Base-by-base conservation (phyloP, 2,329 filamentous ascomycete genomes). In the Cercospora zeae-maydis region DNA sequence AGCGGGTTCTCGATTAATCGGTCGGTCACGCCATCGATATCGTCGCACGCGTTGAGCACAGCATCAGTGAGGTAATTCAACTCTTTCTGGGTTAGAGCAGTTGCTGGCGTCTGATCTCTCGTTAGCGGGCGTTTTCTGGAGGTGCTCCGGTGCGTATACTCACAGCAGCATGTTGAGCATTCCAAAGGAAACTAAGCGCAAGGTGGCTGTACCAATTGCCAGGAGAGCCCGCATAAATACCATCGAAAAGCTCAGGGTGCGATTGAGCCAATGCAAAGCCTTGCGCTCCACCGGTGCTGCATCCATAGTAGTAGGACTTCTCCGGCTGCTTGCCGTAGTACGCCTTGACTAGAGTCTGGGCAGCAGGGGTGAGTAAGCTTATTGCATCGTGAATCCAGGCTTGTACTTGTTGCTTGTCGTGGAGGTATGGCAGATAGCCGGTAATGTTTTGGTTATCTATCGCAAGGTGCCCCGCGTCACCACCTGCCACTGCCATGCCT, bases 221-320 rank as follows among this genome's bases (percentile, higher is more conserved):
- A 4, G 78, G 78, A 33, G 70, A 72, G 13, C 77, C 77, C 8
- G 76, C 78, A 37, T 75, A 68, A 5, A 80, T 79, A 1, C 79
- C 78, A 63, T 80, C 77, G 47, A 81, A 80, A 4, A 79, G 69
- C 1, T 74, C 67, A 0, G 78, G 77, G 59, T 79, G 75, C 14
- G 69, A 76, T 56, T 79, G 75, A 2, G 77, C 76, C n/a, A 77
- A 66, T 27, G 78, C 75, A 62, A 77, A 78, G 0, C 69, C 78
- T 69, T 80, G 78, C 6, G 75, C 74, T 8, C 78, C 78, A 7
- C 78, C 78, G 3, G 77, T 79, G 0, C 75, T 78, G 55, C 78
- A 80, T 5, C 78, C 78, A 27, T 69, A 65, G 62, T 79, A 80
- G 63, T 79, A 80, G 8, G 71, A 75, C 45, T 76, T 71, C 3